phyloP scores from a whole-genome alignment of 2,329 filamentous ascomycete genomes.

The Didymella pinodella region DNA sequence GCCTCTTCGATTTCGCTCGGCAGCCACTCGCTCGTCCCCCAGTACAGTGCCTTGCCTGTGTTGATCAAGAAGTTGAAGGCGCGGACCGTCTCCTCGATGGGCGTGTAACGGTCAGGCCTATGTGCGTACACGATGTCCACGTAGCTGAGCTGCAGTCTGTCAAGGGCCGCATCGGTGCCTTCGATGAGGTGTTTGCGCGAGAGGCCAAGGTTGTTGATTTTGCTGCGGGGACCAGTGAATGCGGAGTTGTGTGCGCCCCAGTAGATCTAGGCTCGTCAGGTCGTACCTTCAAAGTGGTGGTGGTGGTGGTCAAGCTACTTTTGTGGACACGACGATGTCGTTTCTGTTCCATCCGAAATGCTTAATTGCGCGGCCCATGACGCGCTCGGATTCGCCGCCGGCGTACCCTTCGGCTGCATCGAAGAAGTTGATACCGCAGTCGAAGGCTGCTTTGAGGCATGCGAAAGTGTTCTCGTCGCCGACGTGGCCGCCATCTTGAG shows the following conservation, averaged over 20 bases:
- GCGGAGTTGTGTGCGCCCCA: slow-evolving; percentile 65
- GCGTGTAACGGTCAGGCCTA: slow-evolving; percentile 71
- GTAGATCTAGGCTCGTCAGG: slow-evolving; percentile 60
- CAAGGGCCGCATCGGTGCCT: slow-evolving; percentile 67
- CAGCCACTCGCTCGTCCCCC: slow-evolving; percentile 68
- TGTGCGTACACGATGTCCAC: slow-evolving; percentile 76
- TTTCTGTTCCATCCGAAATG: slow-evolving; percentile 66
- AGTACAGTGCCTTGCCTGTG: slow-evolving; percentile 72
- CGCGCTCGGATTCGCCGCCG: slow-evolving; percentile 61
- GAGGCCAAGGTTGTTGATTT: slow-evolving; percentile 72
- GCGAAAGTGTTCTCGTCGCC: slow-evolving; percentile 68
- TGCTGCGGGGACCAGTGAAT: slow-evolving; percentile 57
- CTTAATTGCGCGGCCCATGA: slow-evolving; percentile 65
- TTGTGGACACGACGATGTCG: slow-evolving; percentile 66
- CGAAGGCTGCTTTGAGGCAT: slow-evolving; percentile 63
- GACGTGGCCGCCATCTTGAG: slow-evolving; percentile 69
- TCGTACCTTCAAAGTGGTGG: background rate
- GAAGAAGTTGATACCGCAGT: slow-evolving; percentile 68
- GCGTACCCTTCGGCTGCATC: slow-evolving; percentile 66
- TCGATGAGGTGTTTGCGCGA: slow-evolving; percentile 76
- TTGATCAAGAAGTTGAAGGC: slow-evolving; percentile 76
- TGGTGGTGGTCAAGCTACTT: slow-evolving; percentile 49
- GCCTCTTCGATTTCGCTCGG: slow-evolving; percentile 68
- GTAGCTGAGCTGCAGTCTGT: slow-evolving; percentile 67
- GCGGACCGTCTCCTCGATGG: slow-evolving; percentile 75